Base-by-base conservation (phyloP, 2,329 filamentous ascomycete species). In the Scytalidium lignicola region DNA sequence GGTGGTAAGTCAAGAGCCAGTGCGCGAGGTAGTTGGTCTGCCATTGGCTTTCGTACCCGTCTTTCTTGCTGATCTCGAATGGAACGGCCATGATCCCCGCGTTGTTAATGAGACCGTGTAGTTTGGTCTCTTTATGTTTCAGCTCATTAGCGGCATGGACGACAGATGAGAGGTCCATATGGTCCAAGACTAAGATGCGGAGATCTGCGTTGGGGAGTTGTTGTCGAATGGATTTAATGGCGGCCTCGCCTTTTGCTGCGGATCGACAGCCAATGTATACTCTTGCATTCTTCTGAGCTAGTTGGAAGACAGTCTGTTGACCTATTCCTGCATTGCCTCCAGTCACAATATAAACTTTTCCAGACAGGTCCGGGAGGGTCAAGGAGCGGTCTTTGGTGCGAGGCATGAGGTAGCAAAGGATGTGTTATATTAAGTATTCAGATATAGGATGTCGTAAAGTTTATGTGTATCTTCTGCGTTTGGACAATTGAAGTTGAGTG, bases 261-360 rank as follows among this genome's bases (percentile, higher is more conserved):
- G 65, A 70, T 41, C 76, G 72, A 2, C 70, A 70, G 3, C 73
- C 72, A 32, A 79, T 59, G 58, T 78, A 79, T 18, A 79, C 70
- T 9, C 67, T 76, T 29, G 65, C 75, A 44, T 74, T 71, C 19
- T 68, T 68, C 2, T 62, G 58, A 56, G 78, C 80, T 9, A 81
- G 67, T 13, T 78, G 70, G 32, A 69, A 68, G 43, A 60, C 63
- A 9, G 78, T 67, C 51, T 75, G 70, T 45, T 69, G 67, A 6
- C 75, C 76, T 12, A 76, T 66, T 18, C 55, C 52, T 9, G 56
- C 50, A 18, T 57, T 58, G 1, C 53, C 55, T 40, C 56, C 56
- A 6, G 76, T 80, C 9, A 80, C 32, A 13, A 37, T n/a, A 37
- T 37, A 37, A 4, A 37, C 32, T 37, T n/a, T 37, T 17, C 32